Evolutionary conservation across 805 yeast genomes (phyloP).

Genomic region (Ascoidea asiatica): DNA sequence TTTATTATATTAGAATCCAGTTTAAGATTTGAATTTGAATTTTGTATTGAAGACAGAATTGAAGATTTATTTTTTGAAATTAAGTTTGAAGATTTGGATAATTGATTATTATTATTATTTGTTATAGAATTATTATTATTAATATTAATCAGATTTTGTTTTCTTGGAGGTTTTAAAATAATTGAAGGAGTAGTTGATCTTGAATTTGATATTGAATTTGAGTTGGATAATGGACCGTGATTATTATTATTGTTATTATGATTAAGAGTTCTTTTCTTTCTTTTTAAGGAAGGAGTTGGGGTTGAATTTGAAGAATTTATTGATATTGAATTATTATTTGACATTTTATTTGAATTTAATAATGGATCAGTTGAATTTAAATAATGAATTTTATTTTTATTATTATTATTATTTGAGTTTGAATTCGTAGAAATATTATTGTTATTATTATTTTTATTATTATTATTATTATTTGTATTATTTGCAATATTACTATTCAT

Average conservation of each 20-base stretch:
- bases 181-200: neutral
- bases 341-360: conserved; percentile 14
- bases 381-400: neutral
- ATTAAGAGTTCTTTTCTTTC: neutral
- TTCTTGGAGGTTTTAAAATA: neutral
- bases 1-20: neutral
- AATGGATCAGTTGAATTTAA: conserved; percentile 5
- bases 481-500: conserved; percentile 13
- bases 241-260: neutral
- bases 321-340: conserved; percentile 1
- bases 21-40: neutral
- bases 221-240: neutral
- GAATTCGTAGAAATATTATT: neutral
- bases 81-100: neutral
- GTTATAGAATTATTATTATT: neutral
- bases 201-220: neutral
- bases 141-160: neutral
- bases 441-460: neutral
- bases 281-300: neutral
- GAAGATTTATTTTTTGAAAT: too few relatives aligned
- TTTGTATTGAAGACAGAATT: too few relatives aligned
- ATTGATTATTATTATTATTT: too few relatives aligned
- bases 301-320: neutral
- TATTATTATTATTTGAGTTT: neutral
- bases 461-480: neutral